Evolutionary conservation across 768 basidiomycete species (phyloP).

Genomic region (Strobilomyces echinocephalus): DNA sequence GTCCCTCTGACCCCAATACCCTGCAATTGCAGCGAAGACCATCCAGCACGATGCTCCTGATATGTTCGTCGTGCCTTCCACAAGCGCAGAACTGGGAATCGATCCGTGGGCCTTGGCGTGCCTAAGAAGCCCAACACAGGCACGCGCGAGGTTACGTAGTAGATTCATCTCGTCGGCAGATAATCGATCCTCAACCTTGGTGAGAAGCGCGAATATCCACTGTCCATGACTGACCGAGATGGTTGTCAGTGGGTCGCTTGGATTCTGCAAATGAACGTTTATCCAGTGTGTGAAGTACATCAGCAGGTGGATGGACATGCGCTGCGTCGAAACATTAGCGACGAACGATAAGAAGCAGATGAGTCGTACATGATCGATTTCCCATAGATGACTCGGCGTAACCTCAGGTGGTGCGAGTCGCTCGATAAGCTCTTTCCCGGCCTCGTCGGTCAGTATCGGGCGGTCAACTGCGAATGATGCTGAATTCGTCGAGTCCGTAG

Average conservation of each 20-base stretch:
- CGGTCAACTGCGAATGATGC: not conserved
- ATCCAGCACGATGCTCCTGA: constrained; percentile 64
- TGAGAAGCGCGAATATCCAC: constrained; percentile 76
- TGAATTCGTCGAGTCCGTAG: not conserved
- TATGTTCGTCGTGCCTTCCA: constrained; percentile 30
- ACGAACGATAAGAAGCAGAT: not conserved
- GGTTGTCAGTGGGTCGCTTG: constrained; percentile 32
- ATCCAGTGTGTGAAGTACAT: constrained; percentile 87
- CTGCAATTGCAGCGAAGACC: constrained; percentile 57
- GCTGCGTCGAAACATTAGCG: constrained; percentile 36
- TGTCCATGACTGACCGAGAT: constrained; percentile 57
- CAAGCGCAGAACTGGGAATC: not conserved
- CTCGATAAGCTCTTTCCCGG: not conserved
- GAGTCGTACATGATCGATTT: constrained; percentile 61
- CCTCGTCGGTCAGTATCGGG: not conserved
- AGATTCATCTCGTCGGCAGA: constrained; percentile 73
- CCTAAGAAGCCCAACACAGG: constrained; percentile 52
- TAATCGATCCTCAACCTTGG: constrained; percentile 62
- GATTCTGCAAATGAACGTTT: constrained; percentile 50
- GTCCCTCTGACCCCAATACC: constrained; percentile 75
- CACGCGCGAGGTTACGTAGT: constrained; percentile 68
- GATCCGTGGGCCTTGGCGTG: constrained; percentile 15
- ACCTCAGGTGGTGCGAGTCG: constrained; percentile 47
- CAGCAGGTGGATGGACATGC: constrained; percentile 65
- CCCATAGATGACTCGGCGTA: constrained; percentile 49